Conservation (phyloP, 768 basidiomycete species). For the Leccinum subtestaceum region DNA sequence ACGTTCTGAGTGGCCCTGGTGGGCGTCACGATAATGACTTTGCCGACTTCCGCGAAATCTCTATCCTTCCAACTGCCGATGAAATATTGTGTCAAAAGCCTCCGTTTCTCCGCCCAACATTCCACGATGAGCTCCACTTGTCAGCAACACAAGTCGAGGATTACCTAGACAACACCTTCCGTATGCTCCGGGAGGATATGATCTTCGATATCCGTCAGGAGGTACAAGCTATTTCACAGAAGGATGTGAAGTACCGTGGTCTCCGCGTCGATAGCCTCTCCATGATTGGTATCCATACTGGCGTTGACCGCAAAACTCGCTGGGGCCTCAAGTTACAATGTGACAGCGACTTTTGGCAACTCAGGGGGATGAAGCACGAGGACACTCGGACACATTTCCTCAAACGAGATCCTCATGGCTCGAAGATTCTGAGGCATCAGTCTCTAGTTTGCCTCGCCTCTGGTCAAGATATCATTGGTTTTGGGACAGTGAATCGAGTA, state of each 20-base stretch:
- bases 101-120: conserved; percentile 48
- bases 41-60: conserved; percentile 51
- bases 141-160: conserved; percentile 36
- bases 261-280: conserved; percentile 31
- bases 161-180: conserved; percentile 64
- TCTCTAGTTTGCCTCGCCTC: conserved; percentile 52
- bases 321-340: conserved; percentile 44
- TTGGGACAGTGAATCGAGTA: conserved; percentile 54
- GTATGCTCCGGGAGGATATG: conserved; percentile 65
- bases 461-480: conserved; percentile 50
- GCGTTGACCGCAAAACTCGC: conserved; percentile 21
- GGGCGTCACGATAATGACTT: conserved; percentile 73
- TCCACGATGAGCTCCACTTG: conserved; percentile 13
- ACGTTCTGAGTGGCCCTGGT: conserved; percentile 40
- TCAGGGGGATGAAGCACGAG: conserved; percentile 23
- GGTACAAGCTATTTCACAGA: conserved; percentile 38
- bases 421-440: conserved; percentile 48
- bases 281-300: conserved; percentile 37
- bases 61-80: conserved; percentile 60
- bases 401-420: conserved; percentile 30
- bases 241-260: conserved; percentile 38
- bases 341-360: conserved; percentile 33
- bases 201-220: conserved; percentile 55
- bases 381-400: conserved; percentile 36
- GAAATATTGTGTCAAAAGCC: conserved; percentile 46